Evolutionary conservation across 2,329 filamentous ascomycete genomes (phyloP).

Genomic region (Apiospora pterosperma): DNA sequence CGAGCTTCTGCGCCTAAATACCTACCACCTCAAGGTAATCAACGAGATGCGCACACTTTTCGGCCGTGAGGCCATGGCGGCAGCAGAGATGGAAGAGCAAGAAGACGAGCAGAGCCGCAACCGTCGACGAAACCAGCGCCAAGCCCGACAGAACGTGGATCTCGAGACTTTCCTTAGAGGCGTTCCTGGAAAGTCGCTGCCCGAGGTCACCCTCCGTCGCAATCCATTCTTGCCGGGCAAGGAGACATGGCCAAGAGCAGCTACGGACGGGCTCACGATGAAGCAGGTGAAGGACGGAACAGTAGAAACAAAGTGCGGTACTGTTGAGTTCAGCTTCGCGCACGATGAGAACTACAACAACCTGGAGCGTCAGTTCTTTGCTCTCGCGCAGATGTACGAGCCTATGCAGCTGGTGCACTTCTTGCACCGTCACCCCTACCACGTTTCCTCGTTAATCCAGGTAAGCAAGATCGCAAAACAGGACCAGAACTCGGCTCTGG

Average conservation of each 20-base stretch:
- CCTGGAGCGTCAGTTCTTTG: slow-evolving; percentile 73
- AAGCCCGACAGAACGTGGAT: slow-evolving; percentile 50
- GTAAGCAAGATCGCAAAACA: slow-evolving; percentile 90
- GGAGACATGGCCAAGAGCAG: slow-evolving; percentile 78
- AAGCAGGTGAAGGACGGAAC: slow-evolving; percentile 43
- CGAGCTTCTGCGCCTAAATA: slow-evolving; percentile 48
- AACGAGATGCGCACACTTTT: slow-evolving; percentile 81
- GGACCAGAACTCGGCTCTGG: slow-evolving; percentile 81
- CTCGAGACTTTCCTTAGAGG: slow-evolving; percentile 52
- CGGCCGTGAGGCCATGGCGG: slow-evolving; percentile 55
- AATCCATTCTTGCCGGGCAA: slow-evolving; percentile 86
- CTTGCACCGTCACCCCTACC: slow-evolving; percentile 75
- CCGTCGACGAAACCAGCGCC: slow-evolving; percentile 29
- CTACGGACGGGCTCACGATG: slow-evolving; percentile 83
- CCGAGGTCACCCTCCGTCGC: slow-evolving; percentile 67
- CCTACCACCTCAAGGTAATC: slow-evolving; percentile 74
- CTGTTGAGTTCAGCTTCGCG: slow-evolving; percentile 71
- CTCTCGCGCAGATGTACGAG: slow-evolving; percentile 78
- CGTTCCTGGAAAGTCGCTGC: slow-evolving; percentile 60
- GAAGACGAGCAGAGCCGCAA: slow-evolving; percentile 37
- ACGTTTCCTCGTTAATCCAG: slow-evolving; percentile 90
- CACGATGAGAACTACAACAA: slow-evolving; percentile 73
- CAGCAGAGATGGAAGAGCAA: slow-evolving; percentile 44
- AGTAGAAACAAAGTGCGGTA: slow-evolving; percentile 38
- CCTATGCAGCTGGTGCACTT: slow-evolving; percentile 78